Evolutionary conservation across 768 basidiomycete species (phyloP).

Genomic region (Naganishia onofrii): DNA sequence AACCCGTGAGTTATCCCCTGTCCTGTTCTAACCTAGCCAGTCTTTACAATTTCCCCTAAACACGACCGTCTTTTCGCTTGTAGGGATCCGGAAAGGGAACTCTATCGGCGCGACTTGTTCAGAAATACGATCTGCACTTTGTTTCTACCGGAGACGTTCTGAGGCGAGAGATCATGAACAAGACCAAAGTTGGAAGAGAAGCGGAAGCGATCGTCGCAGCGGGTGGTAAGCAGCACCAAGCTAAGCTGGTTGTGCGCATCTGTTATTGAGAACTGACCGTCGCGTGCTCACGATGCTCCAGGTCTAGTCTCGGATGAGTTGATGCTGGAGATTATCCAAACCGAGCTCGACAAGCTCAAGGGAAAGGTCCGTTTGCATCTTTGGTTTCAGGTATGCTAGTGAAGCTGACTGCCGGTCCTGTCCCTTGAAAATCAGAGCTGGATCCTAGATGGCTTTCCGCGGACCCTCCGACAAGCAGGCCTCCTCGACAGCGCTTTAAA

Average conservation of each 20-base stretch:
- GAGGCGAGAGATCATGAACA: conserved; percentile 49
- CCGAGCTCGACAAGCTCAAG: conserved; percentile 47
- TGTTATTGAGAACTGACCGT: not conserved
- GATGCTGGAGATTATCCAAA: conserved; percentile 50
- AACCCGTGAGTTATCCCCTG: conserved; percentile 45
- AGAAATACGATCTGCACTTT: conserved; percentile 52
- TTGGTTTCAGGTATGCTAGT: not conserved
- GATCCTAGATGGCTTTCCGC: conserved; percentile 53
- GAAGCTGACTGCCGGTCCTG: not conserved
- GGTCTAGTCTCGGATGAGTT: conserved; percentile 51
- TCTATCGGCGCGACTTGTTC: conserved; percentile 40
- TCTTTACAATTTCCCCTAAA: not conserved
- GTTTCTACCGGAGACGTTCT: conserved; percentile 53
- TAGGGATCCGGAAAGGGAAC: conserved; percentile 42
- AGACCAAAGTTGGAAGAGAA: conserved; percentile 45
- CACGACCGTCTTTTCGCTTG: not conserved
- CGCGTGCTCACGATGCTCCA: not conserved
- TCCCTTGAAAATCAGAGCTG: conserved; percentile 43
- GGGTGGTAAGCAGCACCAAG: conserved; percentile 45
- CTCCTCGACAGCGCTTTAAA: conserved; percentile 48
- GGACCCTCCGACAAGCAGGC: conserved; percentile 51
- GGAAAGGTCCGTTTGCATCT: conserved; percentile 41
- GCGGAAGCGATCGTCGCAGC: conserved; percentile 49
- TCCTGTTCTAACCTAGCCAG: not conserved
- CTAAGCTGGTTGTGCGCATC: not conserved